Percentiles rank a stretch among this genome's conserved stretches.
Conservation (phyloP, 495 filamentous ascomycete genomes). For the Barbatosphaeria neglecta region DNA sequence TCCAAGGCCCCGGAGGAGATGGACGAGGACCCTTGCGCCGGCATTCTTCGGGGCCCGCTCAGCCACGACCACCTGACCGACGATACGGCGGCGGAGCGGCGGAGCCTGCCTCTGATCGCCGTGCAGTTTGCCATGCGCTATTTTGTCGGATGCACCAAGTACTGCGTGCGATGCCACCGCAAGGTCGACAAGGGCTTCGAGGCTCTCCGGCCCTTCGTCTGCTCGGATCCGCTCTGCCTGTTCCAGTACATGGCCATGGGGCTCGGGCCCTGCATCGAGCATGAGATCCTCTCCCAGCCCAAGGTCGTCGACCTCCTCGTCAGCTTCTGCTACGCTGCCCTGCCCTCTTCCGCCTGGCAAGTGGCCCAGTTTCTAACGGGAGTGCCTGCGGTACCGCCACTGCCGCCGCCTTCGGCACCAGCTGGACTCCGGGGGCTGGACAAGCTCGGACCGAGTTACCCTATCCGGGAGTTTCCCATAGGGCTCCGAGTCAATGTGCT, state of each 20-base stretch:
- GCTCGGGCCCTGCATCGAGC: constrained; percentile 74
- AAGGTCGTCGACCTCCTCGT: constrained; percentile 78
- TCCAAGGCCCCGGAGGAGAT: too few relatives aligned
- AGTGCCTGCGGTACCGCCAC: too few relatives aligned
- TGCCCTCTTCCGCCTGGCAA: constrained; percentile 5
- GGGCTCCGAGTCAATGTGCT: constrained; percentile 8
- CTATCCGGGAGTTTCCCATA: constrained; percentile 13
- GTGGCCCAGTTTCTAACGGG: not conserved
- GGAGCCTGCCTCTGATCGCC: constrained; percentile 53
- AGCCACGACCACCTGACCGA: constrained; percentile 30
- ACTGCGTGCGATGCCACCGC: constrained; percentile 78
- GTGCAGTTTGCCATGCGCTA: constrained; percentile 75
- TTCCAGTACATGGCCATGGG: constrained; percentile 89
- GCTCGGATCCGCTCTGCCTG: constrained; percentile 65
- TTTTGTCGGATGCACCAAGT: constrained; percentile 73
- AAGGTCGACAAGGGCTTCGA: constrained; percentile 61
- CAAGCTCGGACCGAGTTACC: not conserved
- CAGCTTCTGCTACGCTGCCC: constrained; percentile 62
- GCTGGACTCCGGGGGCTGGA: too few relatives aligned
- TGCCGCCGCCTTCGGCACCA: too few relatives aligned
- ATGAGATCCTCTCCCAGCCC: constrained; percentile 71
- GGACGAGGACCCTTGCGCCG: too few relatives aligned
- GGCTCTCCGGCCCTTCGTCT: constrained; percentile 88
- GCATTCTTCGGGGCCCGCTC: too few relatives aligned
- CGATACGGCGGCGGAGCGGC: constrained; percentile 7